These are phyloP conservation scores for Podosphaera aphanis DNA, from an alignment of 2,329 filamentous ascomycete species.

Conservation along the genomic window DNA sequence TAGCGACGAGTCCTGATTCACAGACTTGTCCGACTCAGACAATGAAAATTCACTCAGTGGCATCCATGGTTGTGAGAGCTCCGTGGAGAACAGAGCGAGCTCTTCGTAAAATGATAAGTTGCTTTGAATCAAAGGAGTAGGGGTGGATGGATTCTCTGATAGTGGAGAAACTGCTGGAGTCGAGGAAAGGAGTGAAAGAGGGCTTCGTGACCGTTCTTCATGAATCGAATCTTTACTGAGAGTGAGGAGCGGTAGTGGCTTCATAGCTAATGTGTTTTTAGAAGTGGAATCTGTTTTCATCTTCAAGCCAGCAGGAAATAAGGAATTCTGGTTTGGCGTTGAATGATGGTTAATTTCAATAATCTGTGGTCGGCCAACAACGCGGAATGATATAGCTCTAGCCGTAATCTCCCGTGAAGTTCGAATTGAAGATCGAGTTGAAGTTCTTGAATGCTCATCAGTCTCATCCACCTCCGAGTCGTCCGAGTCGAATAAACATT, in stretches of 20 bases:
- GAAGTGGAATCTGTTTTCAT: neutral
- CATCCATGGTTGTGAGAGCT: neutral
- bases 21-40: neutral
- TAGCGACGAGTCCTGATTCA: neutral
- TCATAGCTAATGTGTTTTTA: neutral
- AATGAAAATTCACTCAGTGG: neutral
- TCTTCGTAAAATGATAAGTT: neutral
- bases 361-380: slow-evolving; percentile 30
- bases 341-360: slow-evolving; percentile 5
- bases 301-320: neutral
- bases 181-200: neutral
- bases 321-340: neutral
- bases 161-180: neutral
- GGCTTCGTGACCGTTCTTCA: neutral
- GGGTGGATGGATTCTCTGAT: neutral
- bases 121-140: neutral
- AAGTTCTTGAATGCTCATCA: slow-evolving; percentile 9
- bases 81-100: neutral
- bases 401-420: slow-evolving; percentile 29
- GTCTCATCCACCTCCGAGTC: slow-evolving; percentile 15
- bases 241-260: neutral
- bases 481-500: slow-evolving; percentile 24
- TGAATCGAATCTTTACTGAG: neutral
- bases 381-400: slow-evolving; percentile 33
- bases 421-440: slow-evolving; percentile 9